These are phyloP conservation scores for Flaveria sonorensis DNA, from an alignment of 129 eudicot species.

Conservation along the genomic window DNA sequence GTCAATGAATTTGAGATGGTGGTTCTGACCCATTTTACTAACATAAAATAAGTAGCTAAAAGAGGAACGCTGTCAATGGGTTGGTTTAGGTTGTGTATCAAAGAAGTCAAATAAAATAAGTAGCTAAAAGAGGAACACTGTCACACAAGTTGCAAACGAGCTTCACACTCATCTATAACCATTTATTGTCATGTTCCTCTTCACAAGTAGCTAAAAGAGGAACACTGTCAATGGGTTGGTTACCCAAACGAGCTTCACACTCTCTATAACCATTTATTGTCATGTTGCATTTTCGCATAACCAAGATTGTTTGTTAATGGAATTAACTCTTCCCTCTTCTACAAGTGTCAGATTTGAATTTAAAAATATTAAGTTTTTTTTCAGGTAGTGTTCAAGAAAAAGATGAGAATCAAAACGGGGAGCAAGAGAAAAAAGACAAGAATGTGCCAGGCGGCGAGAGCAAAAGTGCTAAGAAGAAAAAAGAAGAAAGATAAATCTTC, in stretches of 20 bases:
- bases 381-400: constrained; percentile 60
- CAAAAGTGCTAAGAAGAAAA: constrained; percentile 73
- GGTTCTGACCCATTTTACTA: background rate
- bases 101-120: too few relatives aligned
- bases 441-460: constrained; percentile 50
- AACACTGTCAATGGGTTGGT: too few relatives aligned
- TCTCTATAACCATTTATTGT: too few relatives aligned
- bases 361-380: background rate
- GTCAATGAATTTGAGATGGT: background rate
- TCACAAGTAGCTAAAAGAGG: too few relatives aligned
- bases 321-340: background rate
- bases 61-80: background rate
- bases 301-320: background rate
- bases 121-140: too few relatives aligned
- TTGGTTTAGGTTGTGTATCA: background rate
- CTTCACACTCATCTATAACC: too few relatives aligned
- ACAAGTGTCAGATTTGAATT: background rate
- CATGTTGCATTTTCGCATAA: background rate
- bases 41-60: too few relatives aligned
- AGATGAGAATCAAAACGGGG: constrained; percentile 53
- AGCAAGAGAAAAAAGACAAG: constrained; percentile 59
- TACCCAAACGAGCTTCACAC: background rate
- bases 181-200: too few relatives aligned
- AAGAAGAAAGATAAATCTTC: constrained; percentile 83
- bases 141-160: background rate